These are phyloP conservation scores for Pseudisothecium myosuroides DNA, from an alignment of 225 moss, liverwort and hornwort genomes.

Conservation along the genomic window DNA sequence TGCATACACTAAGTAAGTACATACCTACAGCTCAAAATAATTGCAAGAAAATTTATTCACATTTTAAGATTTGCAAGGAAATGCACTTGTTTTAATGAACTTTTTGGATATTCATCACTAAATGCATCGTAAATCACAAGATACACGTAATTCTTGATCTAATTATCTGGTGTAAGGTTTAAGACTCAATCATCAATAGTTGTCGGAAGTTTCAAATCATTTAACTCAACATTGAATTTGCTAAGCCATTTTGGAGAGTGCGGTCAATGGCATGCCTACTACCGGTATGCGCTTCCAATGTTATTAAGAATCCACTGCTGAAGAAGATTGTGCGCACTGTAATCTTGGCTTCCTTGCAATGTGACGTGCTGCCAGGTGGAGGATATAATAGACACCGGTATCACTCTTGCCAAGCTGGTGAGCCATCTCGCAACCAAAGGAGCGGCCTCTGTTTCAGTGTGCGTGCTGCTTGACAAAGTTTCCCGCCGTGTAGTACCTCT, in stretches of 20 bases:
- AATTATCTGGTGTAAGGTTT: background rate
- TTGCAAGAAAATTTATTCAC: background rate
- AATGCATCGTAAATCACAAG: background rate
- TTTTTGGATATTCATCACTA: background rate
- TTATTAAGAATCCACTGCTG: background rate
- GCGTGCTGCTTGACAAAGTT: constrained; percentile 57
- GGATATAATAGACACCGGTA: constrained; percentile 75
- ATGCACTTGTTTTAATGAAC: background rate
- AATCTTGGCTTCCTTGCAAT: background rate
- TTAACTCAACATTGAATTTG: background rate
- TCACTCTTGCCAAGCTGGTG: constrained; percentile 54
- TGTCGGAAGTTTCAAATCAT: background rate
- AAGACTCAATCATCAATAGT: background rate
- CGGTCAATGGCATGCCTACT: background rate
- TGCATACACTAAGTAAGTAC: background rate
- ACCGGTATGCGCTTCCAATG: background rate
- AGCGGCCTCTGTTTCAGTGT: constrained; percentile 59
- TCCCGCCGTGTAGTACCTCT: constrained; percentile 47
- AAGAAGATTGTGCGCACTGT: background rate
- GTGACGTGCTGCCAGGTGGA: constrained; percentile 38
- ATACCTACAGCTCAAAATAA: no score
- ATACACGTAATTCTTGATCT: background rate
- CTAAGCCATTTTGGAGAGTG: background rate
- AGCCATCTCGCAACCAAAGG: constrained; percentile 45
- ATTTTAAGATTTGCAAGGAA: background rate